These are phyloP conservation scores for Thielaviopsis ethacetica DNA, from an alignment of 2,329 filamentous ascomycete genomes.

Conservation along the genomic window DNA sequence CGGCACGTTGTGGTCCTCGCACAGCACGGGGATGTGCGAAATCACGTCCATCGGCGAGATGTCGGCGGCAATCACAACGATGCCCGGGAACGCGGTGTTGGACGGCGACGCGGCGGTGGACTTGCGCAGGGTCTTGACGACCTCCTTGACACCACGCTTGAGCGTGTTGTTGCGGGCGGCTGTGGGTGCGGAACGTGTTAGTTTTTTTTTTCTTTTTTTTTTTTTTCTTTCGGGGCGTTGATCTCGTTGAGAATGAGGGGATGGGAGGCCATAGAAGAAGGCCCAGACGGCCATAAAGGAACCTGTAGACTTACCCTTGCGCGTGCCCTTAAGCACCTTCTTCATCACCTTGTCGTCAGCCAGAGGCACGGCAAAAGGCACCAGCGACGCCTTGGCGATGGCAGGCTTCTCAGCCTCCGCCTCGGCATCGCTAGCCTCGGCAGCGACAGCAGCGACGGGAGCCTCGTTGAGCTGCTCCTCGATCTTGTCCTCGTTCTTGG, in stretches of 20 bases:
- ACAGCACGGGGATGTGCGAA: constrained; percentile 90
- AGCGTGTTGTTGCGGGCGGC: constrained; percentile 90
- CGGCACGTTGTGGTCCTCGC: constrained; percentile 93
- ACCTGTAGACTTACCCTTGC: constrained; percentile 37
- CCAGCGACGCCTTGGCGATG: constrained; percentile 41
- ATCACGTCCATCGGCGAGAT: constrained; percentile 99
- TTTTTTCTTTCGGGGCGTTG: neutral
- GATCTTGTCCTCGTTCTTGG: constrained; percentile 47
- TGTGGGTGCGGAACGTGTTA: constrained; percentile 23
- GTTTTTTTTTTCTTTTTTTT: neutral
- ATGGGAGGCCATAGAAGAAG: too few relatives aligned
- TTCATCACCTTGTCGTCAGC: constrained; percentile 61
- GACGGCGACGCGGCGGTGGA: constrained; percentile 54
- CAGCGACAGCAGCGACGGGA: constrained; percentile 24
- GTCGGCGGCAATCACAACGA: constrained; percentile 89
- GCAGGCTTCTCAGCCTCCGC: constrained; percentile 19
- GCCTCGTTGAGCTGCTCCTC: constrained; percentile 50
- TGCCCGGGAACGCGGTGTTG: constrained; percentile 45
- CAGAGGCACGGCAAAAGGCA: constrained; percentile 70
- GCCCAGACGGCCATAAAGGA: too few relatives aligned
- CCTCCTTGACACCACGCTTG: constrained; percentile 96
- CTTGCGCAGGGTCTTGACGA: constrained; percentile 96
- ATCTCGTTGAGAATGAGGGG: neutral
- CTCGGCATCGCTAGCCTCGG: constrained; percentile 27
- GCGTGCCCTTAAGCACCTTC: constrained; percentile 41